Base-by-base conservation (phyloP, 2,329 filamentous ascomycete genomes). In the Pestalotiopsis sp. region DNA sequence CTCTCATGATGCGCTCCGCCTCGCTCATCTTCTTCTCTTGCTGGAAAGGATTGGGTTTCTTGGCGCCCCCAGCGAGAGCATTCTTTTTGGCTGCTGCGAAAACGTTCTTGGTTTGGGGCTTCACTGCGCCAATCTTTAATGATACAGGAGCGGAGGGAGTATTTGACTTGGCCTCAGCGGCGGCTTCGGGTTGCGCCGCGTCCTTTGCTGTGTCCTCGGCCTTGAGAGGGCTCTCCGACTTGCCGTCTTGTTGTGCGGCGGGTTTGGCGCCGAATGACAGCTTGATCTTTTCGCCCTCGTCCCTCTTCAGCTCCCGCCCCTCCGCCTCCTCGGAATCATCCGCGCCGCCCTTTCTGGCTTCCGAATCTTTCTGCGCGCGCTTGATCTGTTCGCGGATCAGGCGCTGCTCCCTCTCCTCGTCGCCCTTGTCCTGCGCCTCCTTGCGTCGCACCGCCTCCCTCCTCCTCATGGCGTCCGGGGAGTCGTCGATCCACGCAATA, bases 401-500 rank as follows among this genome's bases (percentile, higher is more conserved):
- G 76, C 88, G 89, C 80, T 95, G 92, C 81, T 98, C 95, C 63
- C 94, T 82, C 81, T 97, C 93, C 78, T 98, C 95, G 74, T 98
- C 95, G 2, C 94, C 94, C 73, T 93, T 93, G 75, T 98, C 95
- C 79, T 95, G 91, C 67, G 92, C 88, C 79, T 98, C 95, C 79
- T 94, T 95, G 77, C 91, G 90, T 73, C 91, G 85, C 63, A 98
- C 85, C 31, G 93, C 93, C 72, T 98, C 95, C 71, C 93, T 89
- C 64, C 95, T 84, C 74, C 89, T 86, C 72, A 98, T 81, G 1
- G 94, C 93, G 67, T 97, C 95, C 0, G 94, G 93, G 45, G 92
- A 95, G 74, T 95, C 94, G 76, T 99, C 95, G 68, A 98, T 91
- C 93, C 95, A 99, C 1, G 92, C 86, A 66, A 99, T 90, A 75